These are phyloP conservation scores for Zymoseptoria crescenta DNA, from an alignment of 2,329 filamentous ascomycete genomes.

Conservation along the genomic window DNA sequence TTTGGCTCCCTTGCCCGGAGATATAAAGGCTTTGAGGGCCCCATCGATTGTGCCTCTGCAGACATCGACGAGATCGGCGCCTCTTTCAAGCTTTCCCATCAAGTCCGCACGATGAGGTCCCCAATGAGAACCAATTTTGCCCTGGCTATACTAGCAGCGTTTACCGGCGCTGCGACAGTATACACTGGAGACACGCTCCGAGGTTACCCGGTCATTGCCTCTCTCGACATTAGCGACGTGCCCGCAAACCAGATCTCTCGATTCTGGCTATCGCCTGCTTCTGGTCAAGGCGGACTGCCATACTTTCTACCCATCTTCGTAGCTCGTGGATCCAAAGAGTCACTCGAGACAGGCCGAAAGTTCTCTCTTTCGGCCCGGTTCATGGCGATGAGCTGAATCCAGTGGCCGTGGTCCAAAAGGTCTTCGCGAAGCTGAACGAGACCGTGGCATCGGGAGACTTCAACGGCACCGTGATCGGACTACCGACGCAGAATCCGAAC, in stretches of 20 bases:
- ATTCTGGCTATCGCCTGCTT: slow-evolving; percentile 33
- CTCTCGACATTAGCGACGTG: slow-evolving; percentile 30
- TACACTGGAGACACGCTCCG: slow-evolving; percentile 17
- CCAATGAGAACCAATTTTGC: neutral
- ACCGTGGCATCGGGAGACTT: slow-evolving; percentile 24
- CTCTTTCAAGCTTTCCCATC: neutral
- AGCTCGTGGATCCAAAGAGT: slow-evolving; percentile 31
- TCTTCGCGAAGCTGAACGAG: slow-evolving; percentile 31
- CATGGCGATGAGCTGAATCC: slow-evolving; percentile 35
- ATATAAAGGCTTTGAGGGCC: neutral
- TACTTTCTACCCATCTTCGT: slow-evolving; percentile 34
- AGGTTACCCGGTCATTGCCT: slow-evolving; percentile 17
- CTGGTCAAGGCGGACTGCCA: slow-evolving; percentile 32
- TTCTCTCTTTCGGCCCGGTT: slow-evolving; percentile 32
- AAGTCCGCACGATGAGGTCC: neutral
- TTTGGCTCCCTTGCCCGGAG: neutral
- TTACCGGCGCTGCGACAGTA: slow-evolving; percentile 6
- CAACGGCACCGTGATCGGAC: slow-evolving; percentile 29
- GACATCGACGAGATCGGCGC: too few species aligned
- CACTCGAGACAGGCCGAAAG: slow-evolving; percentile 30
- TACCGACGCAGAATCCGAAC: slow-evolving; percentile 34
- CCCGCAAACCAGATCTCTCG: slow-evolving; percentile 30
- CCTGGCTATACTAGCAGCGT: neutral
- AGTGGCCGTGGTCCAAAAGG: slow-evolving; percentile 31
- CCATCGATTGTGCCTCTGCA: too few species aligned